These are phyloP conservation scores for Populus hybrid DNA, from an alignment of 441 rosid genomes.

Conservation along the genomic window DNA sequence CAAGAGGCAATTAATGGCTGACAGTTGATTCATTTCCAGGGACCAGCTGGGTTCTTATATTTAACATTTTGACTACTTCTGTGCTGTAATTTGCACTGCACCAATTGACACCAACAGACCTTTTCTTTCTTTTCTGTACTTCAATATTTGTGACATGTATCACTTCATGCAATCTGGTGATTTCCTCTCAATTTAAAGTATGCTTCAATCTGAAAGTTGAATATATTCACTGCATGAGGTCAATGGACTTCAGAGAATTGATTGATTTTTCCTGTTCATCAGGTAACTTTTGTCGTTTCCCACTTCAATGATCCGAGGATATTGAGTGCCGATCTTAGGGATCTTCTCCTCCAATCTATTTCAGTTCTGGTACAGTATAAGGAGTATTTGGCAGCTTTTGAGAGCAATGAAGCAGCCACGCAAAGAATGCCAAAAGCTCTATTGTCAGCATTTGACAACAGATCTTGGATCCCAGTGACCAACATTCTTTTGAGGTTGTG, in stretches of 20 bases:
- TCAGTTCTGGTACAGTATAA: constrained; percentile 89
- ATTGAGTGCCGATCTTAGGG: constrained; percentile 84
- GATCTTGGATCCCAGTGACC: constrained; percentile 96
- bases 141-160: neutral
- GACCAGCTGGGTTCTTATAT: neutral
- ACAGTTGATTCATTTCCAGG: neutral
- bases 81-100: neutral
- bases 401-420: constrained; percentile 82
- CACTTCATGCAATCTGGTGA: constrained; percentile 1
- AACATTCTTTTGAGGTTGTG: constrained; percentile 85
- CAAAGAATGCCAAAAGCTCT: constrained; percentile 74
- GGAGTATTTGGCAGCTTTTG: constrained; percentile 85
- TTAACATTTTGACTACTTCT: neutral
- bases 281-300: constrained; percentile 87
- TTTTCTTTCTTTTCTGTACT: neutral
- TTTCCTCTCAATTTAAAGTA: neutral
- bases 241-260: constrained; percentile 8
- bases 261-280: constrained; percentile 22
- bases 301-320: constrained; percentile 98
- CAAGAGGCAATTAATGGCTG: neutral
- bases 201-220: constrained; percentile 7
- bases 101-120: neutral
- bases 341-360: constrained; percentile 96
- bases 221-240: neutral
- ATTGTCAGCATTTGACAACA: constrained; percentile 88